Evolutionary conservation across 352 stramenopile species (phyloP).

Genomic region (Globisporangium ultimum): DNA sequence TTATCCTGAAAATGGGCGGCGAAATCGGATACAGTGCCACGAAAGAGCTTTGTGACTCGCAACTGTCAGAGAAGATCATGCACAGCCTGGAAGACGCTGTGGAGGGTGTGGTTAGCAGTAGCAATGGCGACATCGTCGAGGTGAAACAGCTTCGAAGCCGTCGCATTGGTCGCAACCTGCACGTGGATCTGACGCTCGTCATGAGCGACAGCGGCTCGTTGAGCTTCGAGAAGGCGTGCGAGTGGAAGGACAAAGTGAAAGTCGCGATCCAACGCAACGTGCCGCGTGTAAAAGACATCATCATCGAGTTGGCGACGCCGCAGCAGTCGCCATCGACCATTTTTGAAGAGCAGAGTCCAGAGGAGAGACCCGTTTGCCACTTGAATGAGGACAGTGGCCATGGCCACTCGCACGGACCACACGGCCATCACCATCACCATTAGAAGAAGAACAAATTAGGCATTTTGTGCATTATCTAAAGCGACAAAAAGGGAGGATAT

Average conservation of each 20-base stretch:
- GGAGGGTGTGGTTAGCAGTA: constrained; percentile 33
- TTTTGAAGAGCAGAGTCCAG: constrained; percentile 15
- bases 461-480: too few species aligned
- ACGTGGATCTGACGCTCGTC: constrained; percentile 61
- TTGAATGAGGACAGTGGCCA: not conserved
- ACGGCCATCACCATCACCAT: not conserved
- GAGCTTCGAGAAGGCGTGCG: constrained; percentile 34
- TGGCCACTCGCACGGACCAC: not conserved
- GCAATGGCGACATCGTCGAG: constrained; percentile 36
- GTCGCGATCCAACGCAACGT: constrained; percentile 34
- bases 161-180: constrained; percentile 48
- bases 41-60: constrained; percentile 62
- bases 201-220: constrained; percentile 22
- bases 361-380: not conserved
- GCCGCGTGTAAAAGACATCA: constrained; percentile 58
- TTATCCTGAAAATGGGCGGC: constrained; percentile 74
- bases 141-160: constrained; percentile 53
- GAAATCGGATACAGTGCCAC: constrained; percentile 63
- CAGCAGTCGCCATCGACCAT: constrained; percentile 19
- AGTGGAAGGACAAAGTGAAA: constrained; percentile 64
- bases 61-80: constrained; percentile 35
- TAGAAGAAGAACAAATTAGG: not conserved
- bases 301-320: constrained; percentile 52
- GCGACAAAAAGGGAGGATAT: too few species aligned
- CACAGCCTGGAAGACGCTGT: constrained; percentile 34